Conservation (phyloP, 73 alveolate species). For the Paramecium pentaurelia region DNA sequence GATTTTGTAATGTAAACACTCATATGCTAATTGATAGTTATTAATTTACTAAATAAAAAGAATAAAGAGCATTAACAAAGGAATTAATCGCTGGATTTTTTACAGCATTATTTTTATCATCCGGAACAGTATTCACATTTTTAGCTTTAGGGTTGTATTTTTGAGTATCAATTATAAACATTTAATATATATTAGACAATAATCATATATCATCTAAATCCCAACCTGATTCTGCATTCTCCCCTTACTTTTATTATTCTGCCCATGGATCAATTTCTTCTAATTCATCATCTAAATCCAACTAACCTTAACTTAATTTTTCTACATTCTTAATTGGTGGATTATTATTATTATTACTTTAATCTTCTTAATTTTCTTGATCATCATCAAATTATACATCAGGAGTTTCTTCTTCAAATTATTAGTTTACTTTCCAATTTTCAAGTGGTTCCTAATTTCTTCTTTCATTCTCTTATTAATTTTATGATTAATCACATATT, state of each 20-base stretch:
- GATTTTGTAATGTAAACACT: constrained; percentile 45
- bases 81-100: constrained; percentile 26
- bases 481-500: neutral
- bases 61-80: constrained; percentile 48
- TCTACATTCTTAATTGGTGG: neutral
- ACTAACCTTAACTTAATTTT: neutral
- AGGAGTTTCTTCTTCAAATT: neutral
- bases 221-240: neutral
- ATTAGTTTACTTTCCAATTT: neutral
- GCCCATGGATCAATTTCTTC: constrained; percentile 21
- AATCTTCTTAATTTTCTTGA: neutral
- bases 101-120: constrained; percentile 47
- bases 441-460: neutral
- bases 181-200: neutral
- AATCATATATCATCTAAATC: neutral
- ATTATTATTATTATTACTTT: no score
- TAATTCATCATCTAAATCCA: neutral
- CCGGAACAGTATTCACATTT: constrained; percentile 54
- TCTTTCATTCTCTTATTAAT: neutral
- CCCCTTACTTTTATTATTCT: neutral
- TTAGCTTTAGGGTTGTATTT: constrained; percentile 61
- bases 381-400: neutral
- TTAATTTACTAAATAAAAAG: constrained; percentile 17
- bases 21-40: neutral
- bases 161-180: constrained; percentile 40